Evolutionary conservation across 2,329 filamentous ascomycete genomes (phyloP), one percentile per base, ranked within the genome.

Genomic region (Pseudophaeomoniella oleicola): DNA sequence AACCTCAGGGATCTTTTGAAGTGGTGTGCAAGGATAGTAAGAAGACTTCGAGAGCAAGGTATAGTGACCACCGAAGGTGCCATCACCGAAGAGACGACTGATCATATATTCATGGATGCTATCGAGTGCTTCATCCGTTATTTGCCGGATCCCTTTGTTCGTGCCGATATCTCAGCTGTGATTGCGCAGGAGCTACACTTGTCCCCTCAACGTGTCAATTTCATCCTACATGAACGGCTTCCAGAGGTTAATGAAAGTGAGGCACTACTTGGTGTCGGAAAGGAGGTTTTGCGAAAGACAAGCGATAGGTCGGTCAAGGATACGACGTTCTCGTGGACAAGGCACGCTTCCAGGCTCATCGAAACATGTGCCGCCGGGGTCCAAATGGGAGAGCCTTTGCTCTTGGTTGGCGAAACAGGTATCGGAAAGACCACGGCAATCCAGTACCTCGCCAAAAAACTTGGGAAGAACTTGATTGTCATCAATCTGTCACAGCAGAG

Each of bases 401-500:
- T 99, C 13, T 73, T 99, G 17, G 90, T 99, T n/a, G 90, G 90
- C 52, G 90, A 99, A 62, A 99, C 90, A 5, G 90, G 90, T 64
- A 94, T 94, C 35, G 90, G 90, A 49, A 99, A 99, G 60, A 99
- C 90, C 0, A 94, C 90, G 0, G 82, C 90, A 16, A 79, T 98
- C 11, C 90, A 99, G 55, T 86, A 94, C 52, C 66, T 99, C 38
- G 86, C 90, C 0, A 78, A 81, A 39, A 72, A 80, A 3, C 69
- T 94, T 17, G 84, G 87, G 2, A 81, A 86, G 52, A 92, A 84
- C 49, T 71, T 99, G 10, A 81, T 86, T 0, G 84, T 87, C 2
- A 86, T 98, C 52, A 99, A 99, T 52, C 58, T 99, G 53, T 98
- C 90, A 0, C 92, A 98, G 54, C 92, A 99, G 55, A 96, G 87